Conservation (phyloP, 306 rosid genomes). For the Inga oerstediana region DNA sequence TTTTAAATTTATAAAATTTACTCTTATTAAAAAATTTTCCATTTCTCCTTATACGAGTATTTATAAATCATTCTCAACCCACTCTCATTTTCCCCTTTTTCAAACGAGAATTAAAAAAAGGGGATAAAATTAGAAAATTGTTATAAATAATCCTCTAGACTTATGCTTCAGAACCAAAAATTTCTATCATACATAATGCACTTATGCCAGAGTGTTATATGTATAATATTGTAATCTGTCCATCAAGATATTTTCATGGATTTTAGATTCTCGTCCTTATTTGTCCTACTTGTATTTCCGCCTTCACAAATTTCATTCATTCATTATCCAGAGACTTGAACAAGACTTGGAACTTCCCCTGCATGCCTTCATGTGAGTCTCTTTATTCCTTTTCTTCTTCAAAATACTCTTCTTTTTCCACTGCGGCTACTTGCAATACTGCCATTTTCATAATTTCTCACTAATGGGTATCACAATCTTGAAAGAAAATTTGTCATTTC, state of each 20-base stretch:
- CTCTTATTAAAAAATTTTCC: too few relatives aligned
- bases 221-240: too few relatives aligned
- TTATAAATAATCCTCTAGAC: too few relatives aligned
- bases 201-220: too few relatives aligned
- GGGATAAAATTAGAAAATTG: too few relatives aligned
- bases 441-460: background rate
- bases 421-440: background rate
- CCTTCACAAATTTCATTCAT: slow-evolving; percentile 22
- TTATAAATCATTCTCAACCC: too few relatives aligned
- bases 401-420: slow-evolving; percentile 13
- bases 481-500: background rate
- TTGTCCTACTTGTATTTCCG: background rate
- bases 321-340: slow-evolving; percentile 39
- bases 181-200: too few relatives aligned
- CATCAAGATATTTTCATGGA: slow-evolving; percentile 35
- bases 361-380: slow-evolving; percentile 42
- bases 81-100: too few relatives aligned
- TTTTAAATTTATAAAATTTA: too few relatives aligned
- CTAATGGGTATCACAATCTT: background rate
- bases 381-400: slow-evolving; percentile 26
- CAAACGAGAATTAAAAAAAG: too few relatives aligned
- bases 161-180: too few relatives aligned
- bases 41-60: too few relatives aligned
- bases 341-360: slow-evolving; percentile 14
- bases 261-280: slow-evolving; percentile 23